Base-by-base conservation (phyloP, 2,329 filamentous ascomycete species). In the Colletotrichum sublineola region DNA sequence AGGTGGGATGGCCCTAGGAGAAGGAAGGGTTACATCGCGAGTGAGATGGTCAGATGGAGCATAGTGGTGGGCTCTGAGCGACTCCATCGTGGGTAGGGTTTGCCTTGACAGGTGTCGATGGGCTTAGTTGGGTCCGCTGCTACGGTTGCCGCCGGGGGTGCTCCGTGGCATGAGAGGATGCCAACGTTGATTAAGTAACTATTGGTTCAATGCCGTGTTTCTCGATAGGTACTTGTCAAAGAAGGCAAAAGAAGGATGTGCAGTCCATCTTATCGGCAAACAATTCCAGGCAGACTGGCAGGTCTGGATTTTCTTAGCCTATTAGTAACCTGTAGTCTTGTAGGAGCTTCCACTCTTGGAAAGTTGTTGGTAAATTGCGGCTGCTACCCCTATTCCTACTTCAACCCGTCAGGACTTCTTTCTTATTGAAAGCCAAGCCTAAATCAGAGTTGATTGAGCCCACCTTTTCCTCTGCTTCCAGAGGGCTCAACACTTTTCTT, bases 1-100 rank as follows among this genome's bases (percentile, higher is more conserved):
- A 24, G 24, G 24, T 24, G 24, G 24, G 24, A 24, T 24, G 24
- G 24, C 63, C 63, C 67, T 66, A 69, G 5, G 20, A 57, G 20
- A 57, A 1, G 36, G 8, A 52, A 18, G 1, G 8, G 36, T 6
- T 12, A 0, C 4, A 53, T 63, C 61, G 9, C 31, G 15, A 42
- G 46, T n/a, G 3, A 63, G 3, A 63, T n/a, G 55, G 36, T 29
- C 36, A 15, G 55, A 6, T 6, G 12, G 55, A 42, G 36, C 42
- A 15, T 9, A 20, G 31, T 56, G 52, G 55, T 58, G 55, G 55
- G 55, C 36, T 29, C 55, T n/a, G 55, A 58, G 36, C 29, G 36
- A 58, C 36, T 29, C 36, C 36, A 58, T 58, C 55, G 12, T 18
- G 36, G 36, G n/a, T 18, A n/a, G 55, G 36, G 55, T 18, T 29